phyloP scores from a whole-genome alignment of 2,329 filamentous ascomycete species.

The Fusarium sp. region DNA sequence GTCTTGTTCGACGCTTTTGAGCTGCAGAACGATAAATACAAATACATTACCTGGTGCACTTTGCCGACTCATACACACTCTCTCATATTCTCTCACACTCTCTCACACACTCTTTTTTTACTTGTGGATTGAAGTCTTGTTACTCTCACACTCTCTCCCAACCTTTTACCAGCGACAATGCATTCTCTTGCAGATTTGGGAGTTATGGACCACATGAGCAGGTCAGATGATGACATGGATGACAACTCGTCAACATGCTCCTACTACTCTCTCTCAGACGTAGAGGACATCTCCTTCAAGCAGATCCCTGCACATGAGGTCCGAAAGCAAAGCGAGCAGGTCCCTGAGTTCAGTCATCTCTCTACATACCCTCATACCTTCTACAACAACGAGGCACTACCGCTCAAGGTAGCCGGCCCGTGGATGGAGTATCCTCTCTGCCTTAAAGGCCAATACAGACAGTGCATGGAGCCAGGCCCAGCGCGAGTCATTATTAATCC shows the following conservation, averaged over 20 bases:
- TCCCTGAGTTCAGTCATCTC: background rate
- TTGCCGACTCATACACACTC: background rate
- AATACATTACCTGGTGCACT: background rate
- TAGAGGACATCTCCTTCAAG: background rate
- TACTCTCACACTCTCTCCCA: rapidly evolving
- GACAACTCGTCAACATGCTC: conserved; percentile 7
- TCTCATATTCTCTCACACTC: background rate
- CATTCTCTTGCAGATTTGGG: background rate
- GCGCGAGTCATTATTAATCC: conserved; percentile 4
- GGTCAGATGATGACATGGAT: conserved; percentile 4
- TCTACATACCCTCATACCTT: background rate
- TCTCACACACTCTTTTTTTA: no score
- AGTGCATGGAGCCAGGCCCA: background rate
- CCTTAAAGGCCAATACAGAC: background rate
- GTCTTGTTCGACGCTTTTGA: background rate
- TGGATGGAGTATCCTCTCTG: conserved; percentile 4
- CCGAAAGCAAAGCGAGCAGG: background rate
- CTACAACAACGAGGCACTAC: background rate
- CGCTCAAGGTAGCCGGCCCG: background rate
- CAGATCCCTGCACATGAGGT: background rate
- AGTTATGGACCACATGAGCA: background rate
- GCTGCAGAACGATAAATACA: background rate
- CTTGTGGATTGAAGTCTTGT: no score
- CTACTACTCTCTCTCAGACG: conserved; percentile 1
- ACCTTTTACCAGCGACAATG: background rate